Conservation (phyloP, 768 basidiomycete genomes). For the Macrocybe gigantea region DNA sequence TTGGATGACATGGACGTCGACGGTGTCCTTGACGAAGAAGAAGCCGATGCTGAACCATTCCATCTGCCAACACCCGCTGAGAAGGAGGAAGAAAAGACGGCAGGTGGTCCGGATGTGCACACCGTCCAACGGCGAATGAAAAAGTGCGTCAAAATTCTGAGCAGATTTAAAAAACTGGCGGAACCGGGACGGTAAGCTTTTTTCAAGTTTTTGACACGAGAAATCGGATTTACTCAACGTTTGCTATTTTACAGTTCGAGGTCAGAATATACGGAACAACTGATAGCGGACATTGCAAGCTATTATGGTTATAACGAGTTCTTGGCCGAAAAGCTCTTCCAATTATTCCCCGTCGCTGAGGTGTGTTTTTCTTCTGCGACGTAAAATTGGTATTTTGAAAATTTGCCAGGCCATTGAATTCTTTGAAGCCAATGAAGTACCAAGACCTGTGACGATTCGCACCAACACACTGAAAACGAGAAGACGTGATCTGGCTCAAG, state of each 20-base stretch:
- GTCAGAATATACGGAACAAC: slow-evolving; percentile 84
- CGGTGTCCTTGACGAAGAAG: slow-evolving; percentile 40
- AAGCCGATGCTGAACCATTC: slow-evolving; percentile 46
- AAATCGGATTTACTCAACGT: slow-evolving; percentile 6
- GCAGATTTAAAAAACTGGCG: slow-evolving; percentile 64
- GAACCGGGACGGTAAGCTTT: slow-evolving; percentile 59
- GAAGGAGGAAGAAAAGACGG: slow-evolving; percentile 63
- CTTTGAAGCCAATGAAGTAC: slow-evolving; percentile 95
- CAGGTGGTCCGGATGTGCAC: slow-evolving; percentile 67
- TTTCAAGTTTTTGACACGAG: background rate
- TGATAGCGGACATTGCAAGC: slow-evolving; percentile 83
- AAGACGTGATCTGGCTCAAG: slow-evolving; percentile 90
- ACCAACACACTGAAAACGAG: slow-evolving; percentile 95
- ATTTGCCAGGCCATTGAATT: slow-evolving; percentile 83
- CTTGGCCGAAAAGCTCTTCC: slow-evolving; percentile 90
- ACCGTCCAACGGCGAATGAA: slow-evolving; percentile 77
- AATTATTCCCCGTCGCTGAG: slow-evolving; percentile 89
- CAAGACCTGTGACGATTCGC: slow-evolving; percentile 95
- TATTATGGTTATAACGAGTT: slow-evolving; percentile 99
- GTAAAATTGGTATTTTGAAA: slow-evolving; percentile 6
- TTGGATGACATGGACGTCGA: slow-evolving; percentile 38
- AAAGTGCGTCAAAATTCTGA: slow-evolving; percentile 65
- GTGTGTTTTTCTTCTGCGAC: slow-evolving; percentile 31
- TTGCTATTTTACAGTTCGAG: slow-evolving; percentile 51
- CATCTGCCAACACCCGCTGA: slow-evolving; percentile 67